Percentiles rank a stretch among this genome's conserved stretches.
Conservation (phyloP, 495 filamentous ascomycete genomes). For the Pyrenula aspistea region DNA sequence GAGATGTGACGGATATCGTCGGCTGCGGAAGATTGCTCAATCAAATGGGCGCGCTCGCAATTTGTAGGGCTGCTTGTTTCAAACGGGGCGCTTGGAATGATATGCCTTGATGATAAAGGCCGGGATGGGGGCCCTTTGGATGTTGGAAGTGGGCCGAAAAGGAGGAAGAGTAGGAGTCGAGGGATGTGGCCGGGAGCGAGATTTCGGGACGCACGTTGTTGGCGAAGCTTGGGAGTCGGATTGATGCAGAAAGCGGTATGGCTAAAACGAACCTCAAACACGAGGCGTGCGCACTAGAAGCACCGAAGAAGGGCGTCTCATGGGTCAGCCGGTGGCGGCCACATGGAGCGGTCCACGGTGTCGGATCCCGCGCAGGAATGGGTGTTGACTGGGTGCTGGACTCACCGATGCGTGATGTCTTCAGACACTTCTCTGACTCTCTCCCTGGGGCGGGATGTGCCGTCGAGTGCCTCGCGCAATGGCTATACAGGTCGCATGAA, state of each 20-base stretch:
- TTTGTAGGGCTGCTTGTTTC: background rate
- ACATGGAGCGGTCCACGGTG: background rate
- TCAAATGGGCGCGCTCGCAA: background rate
- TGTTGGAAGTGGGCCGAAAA: background rate
- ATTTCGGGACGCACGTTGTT: background rate
- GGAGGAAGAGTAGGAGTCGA: background rate
- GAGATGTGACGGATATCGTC: background rate
- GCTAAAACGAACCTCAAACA: background rate
- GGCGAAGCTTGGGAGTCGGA: background rate
- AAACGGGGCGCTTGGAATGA: background rate
- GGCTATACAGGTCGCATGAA: background rate
- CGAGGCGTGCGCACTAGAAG: background rate
- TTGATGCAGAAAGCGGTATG: background rate
- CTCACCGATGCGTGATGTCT: too few relatives aligned
- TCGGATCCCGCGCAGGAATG: too few relatives aligned
- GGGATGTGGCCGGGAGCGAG: slow-evolving; percentile 2
- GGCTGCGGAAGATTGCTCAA: background rate
- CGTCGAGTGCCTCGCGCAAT: background rate
- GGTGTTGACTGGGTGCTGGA: too few relatives aligned
- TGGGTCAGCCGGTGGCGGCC: background rate
- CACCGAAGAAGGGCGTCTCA: background rate
- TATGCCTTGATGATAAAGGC: background rate
- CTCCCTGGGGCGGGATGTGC: too few relatives aligned
- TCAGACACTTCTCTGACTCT: too few relatives aligned
- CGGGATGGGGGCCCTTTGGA: background rate